Conservation (phyloP, 768 basidiomycete species). For the Hemileccinum rubropunctum region DNA sequence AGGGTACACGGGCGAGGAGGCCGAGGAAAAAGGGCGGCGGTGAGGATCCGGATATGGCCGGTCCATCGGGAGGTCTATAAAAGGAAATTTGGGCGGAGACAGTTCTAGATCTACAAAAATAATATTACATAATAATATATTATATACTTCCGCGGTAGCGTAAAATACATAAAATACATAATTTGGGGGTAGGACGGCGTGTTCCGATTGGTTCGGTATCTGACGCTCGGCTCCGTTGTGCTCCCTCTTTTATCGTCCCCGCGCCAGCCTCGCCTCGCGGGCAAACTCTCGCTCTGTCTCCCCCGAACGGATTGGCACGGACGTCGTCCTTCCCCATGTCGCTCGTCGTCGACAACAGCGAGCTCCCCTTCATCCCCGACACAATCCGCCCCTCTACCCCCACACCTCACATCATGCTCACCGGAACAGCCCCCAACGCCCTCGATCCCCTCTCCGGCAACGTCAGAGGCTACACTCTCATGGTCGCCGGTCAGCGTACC, state of each 20-base stretch:
- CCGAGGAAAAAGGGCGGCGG: constrained; percentile 25
- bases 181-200: constrained; percentile 7
- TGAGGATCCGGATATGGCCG: constrained; percentile 25
- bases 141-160: constrained; percentile 29
- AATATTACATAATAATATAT: constrained; percentile 23
- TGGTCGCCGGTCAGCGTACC: constrained; percentile 79
- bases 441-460: constrained; percentile 25
- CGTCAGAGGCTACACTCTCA: constrained; percentile 55
- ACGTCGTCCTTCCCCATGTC: constrained; percentile 34
- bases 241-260: constrained; percentile 56
- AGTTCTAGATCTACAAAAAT: constrained; percentile 17
- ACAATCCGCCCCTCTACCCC: constrained; percentile 24
- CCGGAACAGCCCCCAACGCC: constrained; percentile 28
- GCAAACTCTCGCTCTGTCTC: constrained; percentile 43
- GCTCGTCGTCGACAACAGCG: constrained; percentile 59
- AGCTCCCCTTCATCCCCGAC: constrained; percentile 48
- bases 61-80: constrained; percentile 24
- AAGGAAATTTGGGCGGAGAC: constrained; percentile 15
- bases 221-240: constrained; percentile 44
- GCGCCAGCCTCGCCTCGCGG: constrained; percentile 63
- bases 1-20: constrained; percentile 52
- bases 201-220: constrained; percentile 68
- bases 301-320: constrained; percentile 41
- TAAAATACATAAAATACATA: constrained; percentile 7
- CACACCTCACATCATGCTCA: constrained; percentile 27